These are phyloP conservation scores for Colletotrichum sidae DNA, from an alignment of 2,329 filamentous ascomycete species.

Conservation along the genomic window DNA sequence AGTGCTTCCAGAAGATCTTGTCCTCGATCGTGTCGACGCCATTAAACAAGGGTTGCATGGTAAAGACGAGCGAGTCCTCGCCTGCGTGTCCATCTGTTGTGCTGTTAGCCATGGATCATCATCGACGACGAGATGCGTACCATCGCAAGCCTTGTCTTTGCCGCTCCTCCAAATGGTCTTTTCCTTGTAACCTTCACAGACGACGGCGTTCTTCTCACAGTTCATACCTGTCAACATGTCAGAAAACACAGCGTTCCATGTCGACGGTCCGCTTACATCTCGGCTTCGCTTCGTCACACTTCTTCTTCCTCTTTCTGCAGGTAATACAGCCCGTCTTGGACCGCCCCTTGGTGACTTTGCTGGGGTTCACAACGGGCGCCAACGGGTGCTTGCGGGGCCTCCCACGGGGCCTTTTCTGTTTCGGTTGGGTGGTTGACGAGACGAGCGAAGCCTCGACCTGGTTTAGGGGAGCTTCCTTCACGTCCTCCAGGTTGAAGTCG, in stretches of 20 bases:
- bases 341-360: conserved; percentile 82
- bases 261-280: conserved; percentile 62
- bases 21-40: conserved; percentile 86
- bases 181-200: conserved; percentile 90
- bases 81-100: conserved; percentile 11
- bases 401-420: conserved; percentile 76
- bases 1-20: conserved; percentile 84
- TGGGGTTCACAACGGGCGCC: conserved; percentile 65
- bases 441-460: conserved; percentile 36
- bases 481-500: conserved; percentile 63
- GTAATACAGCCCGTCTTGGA: conserved; percentile 78
- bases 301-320: conserved; percentile 77
- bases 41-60: conserved; percentile 76
- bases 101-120: conserved; percentile 8
- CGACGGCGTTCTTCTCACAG: conserved; percentile 92
- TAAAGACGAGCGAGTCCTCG: conserved; percentile 53
- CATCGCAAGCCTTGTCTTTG: conserved; percentile 79
- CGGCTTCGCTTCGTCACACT: conserved; percentile 77
- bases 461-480: conserved; percentile 58
- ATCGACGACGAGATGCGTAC: conserved; percentile 50
- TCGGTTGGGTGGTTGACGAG: conserved; percentile 45
- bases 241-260: conserved; percentile 1
- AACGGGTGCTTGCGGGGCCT: conserved; percentile 85
- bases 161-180: conserved; percentile 90
- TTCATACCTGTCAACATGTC: conserved; percentile 72